phyloP scores from a whole-genome alignment of 2,329 filamentous ascomycete species.

The Alternaria solani region DNA sequence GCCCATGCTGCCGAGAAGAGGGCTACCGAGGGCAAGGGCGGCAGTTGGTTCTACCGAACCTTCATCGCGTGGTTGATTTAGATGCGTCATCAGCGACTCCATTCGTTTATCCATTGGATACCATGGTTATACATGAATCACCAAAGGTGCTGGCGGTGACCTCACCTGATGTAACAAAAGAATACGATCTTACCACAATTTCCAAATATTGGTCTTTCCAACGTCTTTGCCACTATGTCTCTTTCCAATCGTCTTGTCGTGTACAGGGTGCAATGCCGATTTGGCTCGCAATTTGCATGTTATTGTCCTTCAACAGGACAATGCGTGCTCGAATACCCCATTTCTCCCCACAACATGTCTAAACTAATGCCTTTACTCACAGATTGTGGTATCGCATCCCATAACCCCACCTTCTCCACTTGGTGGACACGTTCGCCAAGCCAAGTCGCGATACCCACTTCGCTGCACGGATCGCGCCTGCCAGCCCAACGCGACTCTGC shows the following conservation, averaged over 20 bases:
- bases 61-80: slow-evolving; percentile 71
- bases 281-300: background rate
- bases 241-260: background rate
- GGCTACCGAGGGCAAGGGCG: slow-evolving; percentile 44
- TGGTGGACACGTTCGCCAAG: background rate
- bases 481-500: background rate
- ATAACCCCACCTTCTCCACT: too few relatives aligned
- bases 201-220: background rate
- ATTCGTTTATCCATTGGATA: slow-evolving; percentile 3
- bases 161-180: background rate
- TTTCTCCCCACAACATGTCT: background rate
- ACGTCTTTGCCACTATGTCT: background rate
- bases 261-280: background rate
- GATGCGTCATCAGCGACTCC: slow-evolving; percentile 1
- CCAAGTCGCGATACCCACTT: background rate
- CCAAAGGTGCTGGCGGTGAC: background rate
- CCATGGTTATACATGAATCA: slow-evolving; percentile 1
- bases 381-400: background rate
- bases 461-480: background rate
- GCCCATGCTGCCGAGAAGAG: slow-evolving; percentile 59
- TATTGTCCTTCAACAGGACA: background rate
- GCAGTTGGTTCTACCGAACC: slow-evolving; percentile 64
- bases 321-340: background rate
- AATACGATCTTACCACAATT: background rate
- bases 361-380: background rate